A percentile compares a stretch with the other conserved stretches of the same genome.
Evolutionary conservation across 1,139 yeast species (phyloP).

Genomic region (Geotrichum fermentans): DNA sequence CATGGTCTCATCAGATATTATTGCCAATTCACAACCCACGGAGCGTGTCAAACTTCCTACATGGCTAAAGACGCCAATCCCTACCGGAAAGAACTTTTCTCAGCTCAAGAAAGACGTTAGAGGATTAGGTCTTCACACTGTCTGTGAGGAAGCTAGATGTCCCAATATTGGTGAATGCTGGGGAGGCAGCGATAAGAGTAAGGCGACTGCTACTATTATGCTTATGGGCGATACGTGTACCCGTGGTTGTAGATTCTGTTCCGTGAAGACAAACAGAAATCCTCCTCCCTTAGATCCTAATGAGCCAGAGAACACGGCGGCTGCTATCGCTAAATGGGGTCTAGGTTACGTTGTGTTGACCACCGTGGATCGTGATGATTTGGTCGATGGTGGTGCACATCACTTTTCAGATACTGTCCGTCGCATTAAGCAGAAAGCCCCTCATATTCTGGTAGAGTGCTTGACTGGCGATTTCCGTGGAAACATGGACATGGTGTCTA

Average conservation of each 20-base stretch:
- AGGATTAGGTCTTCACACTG: constrained; percentile 86
- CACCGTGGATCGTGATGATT: constrained; percentile 95
- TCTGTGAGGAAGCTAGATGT: constrained; percentile 97
- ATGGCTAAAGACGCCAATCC: constrained; percentile 95
- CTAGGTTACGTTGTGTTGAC: constrained; percentile 96
- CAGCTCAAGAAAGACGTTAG: constrained; percentile 80
- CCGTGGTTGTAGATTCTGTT: constrained; percentile 95
- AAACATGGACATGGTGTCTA: constrained; percentile 69
- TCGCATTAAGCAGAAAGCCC: constrained; percentile 80
- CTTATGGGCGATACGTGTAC: constrained; percentile 97
- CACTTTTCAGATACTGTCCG: constrained; percentile 87
- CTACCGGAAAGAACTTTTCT: constrained; percentile 80
- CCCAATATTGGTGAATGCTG: constrained; percentile 99
- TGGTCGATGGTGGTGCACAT: constrained; percentile 85
- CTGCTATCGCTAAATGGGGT: constrained; percentile 97
- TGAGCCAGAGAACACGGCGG: constrained; percentile 98
- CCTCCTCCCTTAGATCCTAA: constrained; percentile 90
- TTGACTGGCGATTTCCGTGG: constrained; percentile 95
- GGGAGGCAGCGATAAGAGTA: constrained; percentile 91
- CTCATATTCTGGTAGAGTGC: constrained; percentile 88
- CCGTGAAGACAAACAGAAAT: constrained; percentile 83
- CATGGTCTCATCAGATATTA: constrained; percentile 47
- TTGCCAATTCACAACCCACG: constrained; percentile 42
- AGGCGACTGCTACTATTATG: constrained; percentile 99
- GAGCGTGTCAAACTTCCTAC: constrained; percentile 75